phyloP scores from a whole-genome alignment of 1,284 basidiomycete genomes.

The Mrakiaceae sp. region DNA sequence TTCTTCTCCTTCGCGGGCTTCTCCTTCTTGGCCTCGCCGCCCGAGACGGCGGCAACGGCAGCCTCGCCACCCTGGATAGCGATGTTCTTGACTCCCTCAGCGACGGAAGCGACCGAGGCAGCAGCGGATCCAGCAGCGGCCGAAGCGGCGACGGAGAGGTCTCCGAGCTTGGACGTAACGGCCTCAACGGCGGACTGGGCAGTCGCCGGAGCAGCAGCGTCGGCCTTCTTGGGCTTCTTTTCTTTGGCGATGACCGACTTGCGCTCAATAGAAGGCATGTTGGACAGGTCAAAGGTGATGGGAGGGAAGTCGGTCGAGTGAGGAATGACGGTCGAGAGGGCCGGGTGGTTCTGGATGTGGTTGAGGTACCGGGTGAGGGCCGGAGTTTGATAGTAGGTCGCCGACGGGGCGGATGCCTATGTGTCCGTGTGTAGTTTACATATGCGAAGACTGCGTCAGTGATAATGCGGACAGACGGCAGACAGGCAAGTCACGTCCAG shows the following conservation, averaged over 20 bases:
- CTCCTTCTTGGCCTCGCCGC: conserved; percentile 33
- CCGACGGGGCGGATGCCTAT: conserved; percentile 25
- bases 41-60: conserved; percentile 26
- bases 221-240: conserved; percentile 49
- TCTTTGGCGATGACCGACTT: conserved; percentile 59
- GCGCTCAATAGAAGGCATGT: conserved; percentile 61
- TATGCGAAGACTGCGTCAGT: too few species aligned
- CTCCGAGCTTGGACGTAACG: conserved; percentile 14
- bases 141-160: conserved; percentile 10
- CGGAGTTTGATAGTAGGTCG: conserved; percentile 62
- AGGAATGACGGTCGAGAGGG: conserved; percentile 44
- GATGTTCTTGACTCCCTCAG: conserved; percentile 23
- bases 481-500: background rate
- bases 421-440: too few species aligned
- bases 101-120: conserved; percentile 18
- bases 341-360: conserved; percentile 65
- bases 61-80: conserved; percentile 25
- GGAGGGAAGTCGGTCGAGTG: conserved; percentile 43
- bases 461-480: conserved; percentile 49
- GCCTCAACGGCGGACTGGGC: conserved; percentile 20
- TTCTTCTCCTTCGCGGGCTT: conserved; percentile 42
- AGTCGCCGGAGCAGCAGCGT: conserved; percentile 24
- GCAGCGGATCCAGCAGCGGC: conserved; percentile 18
- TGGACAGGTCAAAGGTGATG: conserved; percentile 59
- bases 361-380: conserved; percentile 85